These are phyloP conservation scores for Fusarium sp. DNA, from an alignment of 2,329 filamentous ascomycete species.

Conservation along the genomic window DNA sequence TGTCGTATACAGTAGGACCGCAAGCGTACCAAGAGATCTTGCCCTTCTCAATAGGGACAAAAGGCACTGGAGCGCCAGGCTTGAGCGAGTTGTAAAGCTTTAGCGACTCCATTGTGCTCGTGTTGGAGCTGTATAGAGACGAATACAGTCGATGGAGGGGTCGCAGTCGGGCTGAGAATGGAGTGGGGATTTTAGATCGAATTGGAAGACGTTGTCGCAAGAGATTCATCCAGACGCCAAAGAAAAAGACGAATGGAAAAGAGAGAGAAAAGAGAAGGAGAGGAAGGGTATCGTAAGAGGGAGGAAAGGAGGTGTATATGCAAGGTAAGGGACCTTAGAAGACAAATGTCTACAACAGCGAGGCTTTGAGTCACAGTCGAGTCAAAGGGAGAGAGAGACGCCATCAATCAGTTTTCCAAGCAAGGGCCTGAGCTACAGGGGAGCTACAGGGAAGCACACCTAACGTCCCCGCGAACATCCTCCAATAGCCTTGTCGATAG, in stretches of 20 bases:
- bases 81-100: conserved; percentile 84
- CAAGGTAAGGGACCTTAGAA: conserved; percentile 17
- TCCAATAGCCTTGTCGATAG: conserved; percentile 33
- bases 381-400: conserved; percentile 39
- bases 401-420: conserved; percentile 35
- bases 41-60: conserved; percentile 76
- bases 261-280: conserved; percentile 15
- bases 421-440: conserved; percentile 21
- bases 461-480: conserved; percentile 7
- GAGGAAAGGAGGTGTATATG: conserved; percentile 27
- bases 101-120: conserved; percentile 64
- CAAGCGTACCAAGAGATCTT: conserved; percentile 90
- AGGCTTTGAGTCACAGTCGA: conserved; percentile 37
- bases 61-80: conserved; percentile 76
- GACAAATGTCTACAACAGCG: conserved; percentile 30
- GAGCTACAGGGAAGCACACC: conserved; percentile 9
- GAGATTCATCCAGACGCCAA: conserved; percentile 51
- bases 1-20: conserved; percentile 87
- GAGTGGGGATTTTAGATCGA: conserved; percentile 43
- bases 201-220: conserved; percentile 47
- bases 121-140: conserved; percentile 39
- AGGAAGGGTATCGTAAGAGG: conserved; percentile 23
- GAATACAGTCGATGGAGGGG: conserved; percentile 51
- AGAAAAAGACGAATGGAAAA: conserved; percentile 18
- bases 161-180: conserved; percentile 40